Evolutionary conservation across 1,284 basidiomycete species (phyloP), one percentile per base, ranked within the genome.

Genomic region (Pascua guehoae): DNA sequence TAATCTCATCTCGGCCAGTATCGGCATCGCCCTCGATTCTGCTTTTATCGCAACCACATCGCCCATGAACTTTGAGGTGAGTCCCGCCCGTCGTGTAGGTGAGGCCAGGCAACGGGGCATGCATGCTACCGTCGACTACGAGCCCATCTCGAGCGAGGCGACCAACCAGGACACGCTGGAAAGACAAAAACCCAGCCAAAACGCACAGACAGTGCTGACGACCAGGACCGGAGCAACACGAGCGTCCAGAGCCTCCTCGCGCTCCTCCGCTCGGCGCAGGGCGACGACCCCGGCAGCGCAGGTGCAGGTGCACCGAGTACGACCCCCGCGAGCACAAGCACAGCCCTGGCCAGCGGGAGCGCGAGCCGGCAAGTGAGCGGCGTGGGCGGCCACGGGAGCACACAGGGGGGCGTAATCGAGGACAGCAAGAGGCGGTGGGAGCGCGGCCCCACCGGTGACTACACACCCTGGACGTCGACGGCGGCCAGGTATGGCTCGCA

Each of bases 231-330:
- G 14, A 62, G 62, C 51, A 52, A 49, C 37, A 61, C 53, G 38
- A 60, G 49, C 18, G 68, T 74, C 47, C 56, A 70, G 50, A 69
- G 67, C 15, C 64, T 74, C 1, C 63, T 74, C 7, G 70, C 70
- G 12, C 60, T 73, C 16, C 65, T 74, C 17, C 64, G 69, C 40
- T 56, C 63, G 24, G 63, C 70, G 14, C 70, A 72, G 62, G 68
- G 68, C 54, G 59, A 47, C 14, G 53, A 18, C 40, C 46, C 37
- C 8, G 41, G 36, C 8, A 16, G 8, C 5, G 46, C 16, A 8
- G 18, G 18, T 16, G 43, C 24, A 7, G n/a, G 11, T 2, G 36
- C n/a, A 8, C 17, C 45, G 18, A 15, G 53, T 17, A 12, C 49
- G 41, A n/a, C 48, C 32, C 32, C 54, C 37, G 41, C 42, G 41